Evolutionary conservation across 495 filamentous ascomycete genomes (phyloP).

Genomic region (Tuber brumale): DNA sequence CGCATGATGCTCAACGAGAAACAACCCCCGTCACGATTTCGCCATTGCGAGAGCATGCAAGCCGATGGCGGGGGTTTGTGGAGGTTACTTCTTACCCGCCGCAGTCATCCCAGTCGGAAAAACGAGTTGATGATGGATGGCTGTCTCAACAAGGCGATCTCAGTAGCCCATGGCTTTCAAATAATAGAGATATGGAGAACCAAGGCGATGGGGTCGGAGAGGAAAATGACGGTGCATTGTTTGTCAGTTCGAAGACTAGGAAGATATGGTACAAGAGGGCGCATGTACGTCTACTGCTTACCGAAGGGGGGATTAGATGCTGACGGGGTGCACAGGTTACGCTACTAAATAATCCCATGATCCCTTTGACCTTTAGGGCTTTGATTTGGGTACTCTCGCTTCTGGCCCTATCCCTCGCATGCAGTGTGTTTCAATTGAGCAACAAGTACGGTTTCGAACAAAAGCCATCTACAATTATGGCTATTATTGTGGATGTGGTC

Average conservation of each 20-base stretch:
- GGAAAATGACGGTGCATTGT: constrained; percentile 27
- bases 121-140: constrained; percentile 54
- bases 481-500: constrained; percentile 80
- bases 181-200: constrained; percentile 49
- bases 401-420: constrained; percentile 72
- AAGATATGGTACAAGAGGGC: constrained; percentile 53
- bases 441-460: constrained; percentile 42
- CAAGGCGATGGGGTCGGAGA: constrained; percentile 44
- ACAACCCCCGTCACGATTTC: constrained; percentile 38
- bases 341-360: constrained; percentile 71
- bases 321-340: constrained; percentile 45
- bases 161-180: constrained; percentile 52
- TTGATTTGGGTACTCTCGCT: constrained; percentile 76
- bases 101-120: constrained; percentile 46
- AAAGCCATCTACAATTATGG: constrained; percentile 72
- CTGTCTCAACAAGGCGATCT: constrained; percentile 46
- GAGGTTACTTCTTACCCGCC: constrained; percentile 52
- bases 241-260: constrained; percentile 42
- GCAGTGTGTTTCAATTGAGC: constrained; percentile 62
- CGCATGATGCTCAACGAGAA: constrained; percentile 41
- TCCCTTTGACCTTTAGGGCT: constrained; percentile 75
- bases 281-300: constrained; percentile 41
- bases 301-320: constrained; percentile 6
- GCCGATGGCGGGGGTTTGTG: constrained; percentile 58
- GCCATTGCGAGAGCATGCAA: constrained; percentile 45